Conservation (phyloP, 23 red algal species). For the Chondrus crispus region DNA sequence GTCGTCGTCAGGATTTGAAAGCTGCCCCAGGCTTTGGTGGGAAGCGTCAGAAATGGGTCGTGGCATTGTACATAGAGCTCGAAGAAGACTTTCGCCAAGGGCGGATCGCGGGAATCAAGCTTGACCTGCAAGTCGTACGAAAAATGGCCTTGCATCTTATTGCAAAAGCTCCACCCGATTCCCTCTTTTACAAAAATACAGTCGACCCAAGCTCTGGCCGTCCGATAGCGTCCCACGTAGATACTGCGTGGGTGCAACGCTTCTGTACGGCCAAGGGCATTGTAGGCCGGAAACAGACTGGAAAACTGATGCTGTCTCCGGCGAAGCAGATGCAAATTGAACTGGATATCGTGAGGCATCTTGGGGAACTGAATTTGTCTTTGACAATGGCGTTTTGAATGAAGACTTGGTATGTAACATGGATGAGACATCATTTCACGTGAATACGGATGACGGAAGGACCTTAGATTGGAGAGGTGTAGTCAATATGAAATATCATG, state of each 20-base stretch:
- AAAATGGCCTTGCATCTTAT: background rate
- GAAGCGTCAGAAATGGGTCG: background rate
- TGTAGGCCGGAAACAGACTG: background rate
- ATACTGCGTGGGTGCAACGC: background rate
- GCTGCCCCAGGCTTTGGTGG: background rate
- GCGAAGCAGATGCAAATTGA: background rate
- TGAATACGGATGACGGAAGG: background rate
- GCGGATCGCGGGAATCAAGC: background rate
- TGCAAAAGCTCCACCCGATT: background rate
- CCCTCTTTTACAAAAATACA: background rate
- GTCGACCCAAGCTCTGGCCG: background rate
- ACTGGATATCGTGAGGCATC: background rate
- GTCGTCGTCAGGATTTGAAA: no score
- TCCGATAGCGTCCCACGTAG: background rate
- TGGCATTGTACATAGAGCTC: background rate
- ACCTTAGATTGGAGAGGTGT: background rate
- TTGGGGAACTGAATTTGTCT: background rate
- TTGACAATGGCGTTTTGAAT: background rate
- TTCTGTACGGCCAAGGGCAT: background rate
- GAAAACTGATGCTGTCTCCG: background rate
- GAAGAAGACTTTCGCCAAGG: background rate
- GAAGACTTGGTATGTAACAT: background rate
- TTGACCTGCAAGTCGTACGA: background rate
- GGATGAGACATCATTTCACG: background rate
- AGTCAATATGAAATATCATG: background rate